Conservation (phyloP, 306 rosid genomes). For the Astragalus glycyphyllos region DNA sequence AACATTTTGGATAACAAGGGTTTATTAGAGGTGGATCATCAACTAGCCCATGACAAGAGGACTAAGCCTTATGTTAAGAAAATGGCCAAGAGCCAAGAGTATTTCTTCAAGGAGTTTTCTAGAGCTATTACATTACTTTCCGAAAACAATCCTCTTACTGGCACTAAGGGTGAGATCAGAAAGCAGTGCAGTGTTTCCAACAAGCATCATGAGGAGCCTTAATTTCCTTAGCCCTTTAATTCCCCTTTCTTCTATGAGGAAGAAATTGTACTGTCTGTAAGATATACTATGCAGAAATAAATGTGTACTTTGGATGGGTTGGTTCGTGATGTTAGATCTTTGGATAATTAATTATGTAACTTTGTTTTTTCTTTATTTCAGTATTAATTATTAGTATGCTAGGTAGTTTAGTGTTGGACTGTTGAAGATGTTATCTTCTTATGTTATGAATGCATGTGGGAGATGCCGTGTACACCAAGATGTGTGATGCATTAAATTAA, state of each 20-base stretch:
- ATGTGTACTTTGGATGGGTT: not conserved
- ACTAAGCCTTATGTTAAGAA: conserved; percentile 94
- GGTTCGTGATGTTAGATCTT: not conserved
- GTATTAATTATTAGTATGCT: conserved; percentile 21
- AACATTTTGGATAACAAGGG: conserved; percentile 97
- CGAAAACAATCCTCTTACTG: conserved; percentile 96
- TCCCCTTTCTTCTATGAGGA: conserved; percentile 13
- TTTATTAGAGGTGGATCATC: conserved; percentile 78
- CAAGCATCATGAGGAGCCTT: conserved; percentile 61
- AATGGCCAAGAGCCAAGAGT: conserved; percentile 94
- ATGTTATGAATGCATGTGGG: conserved; percentile 20
- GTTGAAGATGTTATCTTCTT: conserved; percentile 1
- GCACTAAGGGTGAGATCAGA: conserved; percentile 87
- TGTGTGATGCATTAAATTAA: conserved; percentile 33
- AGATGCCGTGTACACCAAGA: not conserved
- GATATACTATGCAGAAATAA: conserved; percentile 49
- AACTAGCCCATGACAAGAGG: conserved; percentile 81
- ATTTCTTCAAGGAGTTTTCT: conserved; percentile 85
- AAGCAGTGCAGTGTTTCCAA: conserved; percentile 88
- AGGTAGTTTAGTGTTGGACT: conserved; percentile 44
- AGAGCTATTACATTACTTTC: conserved; percentile 82
- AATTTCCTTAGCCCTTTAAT: not conserved
- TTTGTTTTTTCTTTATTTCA: not conserved
- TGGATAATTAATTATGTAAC: conserved; percentile 12
- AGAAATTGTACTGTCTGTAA: conserved; percentile 30